A percentile compares a stretch with the other conserved stretches of the same genome.
Evolutionary conservation across 257 asterid species (phyloP).

Genomic region (Catharanthus roseus): DNA sequence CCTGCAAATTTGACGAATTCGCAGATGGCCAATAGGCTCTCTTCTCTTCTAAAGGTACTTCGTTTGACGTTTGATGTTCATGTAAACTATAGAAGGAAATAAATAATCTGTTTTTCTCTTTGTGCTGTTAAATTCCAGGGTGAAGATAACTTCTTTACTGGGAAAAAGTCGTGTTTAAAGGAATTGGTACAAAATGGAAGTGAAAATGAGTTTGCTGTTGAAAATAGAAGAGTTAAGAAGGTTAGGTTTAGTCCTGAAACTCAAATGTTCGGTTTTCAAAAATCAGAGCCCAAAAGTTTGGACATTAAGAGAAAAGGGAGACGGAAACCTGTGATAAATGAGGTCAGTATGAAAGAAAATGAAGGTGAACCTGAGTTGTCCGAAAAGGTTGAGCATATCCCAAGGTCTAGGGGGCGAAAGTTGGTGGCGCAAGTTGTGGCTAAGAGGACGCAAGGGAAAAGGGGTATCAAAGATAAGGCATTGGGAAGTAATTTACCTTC

Average conservation of each 20-base stretch:
- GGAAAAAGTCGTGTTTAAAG: constrained; percentile 26
- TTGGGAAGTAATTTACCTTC: constrained; percentile 11
- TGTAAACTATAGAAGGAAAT: not conserved
- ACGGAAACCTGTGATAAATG: constrained; percentile 20
- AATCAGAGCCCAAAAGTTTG: constrained; percentile 9
- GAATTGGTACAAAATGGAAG: constrained; percentile 25
- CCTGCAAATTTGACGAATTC: constrained; percentile 62
- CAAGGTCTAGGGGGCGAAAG: constrained; percentile 32
- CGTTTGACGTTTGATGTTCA: not conserved
- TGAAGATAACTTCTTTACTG: constrained; percentile 23
- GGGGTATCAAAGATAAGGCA: constrained; percentile 10
- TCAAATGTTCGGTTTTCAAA: constrained; percentile 21
- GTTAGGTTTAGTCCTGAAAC: constrained; percentile 25
- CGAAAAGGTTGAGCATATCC: constrained; percentile 25
- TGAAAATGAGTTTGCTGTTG: constrained; percentile 20
- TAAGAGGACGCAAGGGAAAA: constrained; percentile 27
- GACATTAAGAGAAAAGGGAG: constrained; percentile 20
- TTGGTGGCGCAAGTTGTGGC: constrained; percentile 18
- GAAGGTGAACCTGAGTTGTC: constrained; percentile 12
- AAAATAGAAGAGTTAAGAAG: constrained; percentile 22
- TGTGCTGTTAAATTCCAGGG: constrained; percentile 2
- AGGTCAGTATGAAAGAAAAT: constrained; percentile 18
- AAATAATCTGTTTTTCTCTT: not conserved
- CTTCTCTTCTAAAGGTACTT: constrained; percentile 40
- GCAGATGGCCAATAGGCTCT: constrained; percentile 51